phyloP scores from a whole-genome alignment of 2,329 filamentous ascomycete species.

The Nothopassalora personata region DNA sequence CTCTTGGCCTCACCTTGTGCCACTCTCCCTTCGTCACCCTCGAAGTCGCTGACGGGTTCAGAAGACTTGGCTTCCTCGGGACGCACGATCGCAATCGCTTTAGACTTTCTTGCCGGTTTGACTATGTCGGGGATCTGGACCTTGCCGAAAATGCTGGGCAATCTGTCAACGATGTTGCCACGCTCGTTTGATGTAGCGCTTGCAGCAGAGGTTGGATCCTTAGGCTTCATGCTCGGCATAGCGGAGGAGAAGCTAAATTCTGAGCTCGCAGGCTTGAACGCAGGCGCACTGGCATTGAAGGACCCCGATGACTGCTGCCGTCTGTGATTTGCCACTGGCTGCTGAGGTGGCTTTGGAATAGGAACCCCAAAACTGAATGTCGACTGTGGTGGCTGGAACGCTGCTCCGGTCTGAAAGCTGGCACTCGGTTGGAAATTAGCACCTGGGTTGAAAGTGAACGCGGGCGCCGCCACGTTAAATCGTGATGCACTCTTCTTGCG shows the following conservation, averaged over 20 bases:
- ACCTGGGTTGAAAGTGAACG: slow-evolving; percentile 71
- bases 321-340: slow-evolving; percentile 15
- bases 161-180: slow-evolving; percentile 37
- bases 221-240: slow-evolving; percentile 27
- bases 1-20: slow-evolving; percentile 62
- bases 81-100: slow-evolving; percentile 73
- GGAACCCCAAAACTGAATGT: slow-evolving; percentile 22
- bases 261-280: slow-evolving; percentile 34
- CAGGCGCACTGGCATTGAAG: slow-evolving; percentile 57
- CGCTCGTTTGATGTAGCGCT: not conserved
- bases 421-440: slow-evolving; percentile 43
- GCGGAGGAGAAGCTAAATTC: slow-evolving; percentile 35
- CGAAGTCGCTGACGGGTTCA: slow-evolving; percentile 33
- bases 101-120: slow-evolving; percentile 66
- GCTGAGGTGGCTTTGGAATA: slow-evolving; percentile 10
- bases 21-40: slow-evolving; percentile 58
- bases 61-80: slow-evolving; percentile 31
- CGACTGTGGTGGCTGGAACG: slow-evolving; percentile 8
- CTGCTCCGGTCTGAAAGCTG: slow-evolving; percentile 39
- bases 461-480: slow-evolving; percentile 82
- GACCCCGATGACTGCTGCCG: slow-evolving; percentile 28
- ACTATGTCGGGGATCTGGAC: slow-evolving; percentile 60
- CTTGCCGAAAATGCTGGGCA: slow-evolving; percentile 33
- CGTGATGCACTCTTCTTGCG: slow-evolving; percentile 50
- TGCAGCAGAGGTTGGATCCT: slow-evolving; percentile 1